Base-by-base conservation (phyloP, 371 early-diverging fungal genomes). In the Batkoa obscura region DNA sequence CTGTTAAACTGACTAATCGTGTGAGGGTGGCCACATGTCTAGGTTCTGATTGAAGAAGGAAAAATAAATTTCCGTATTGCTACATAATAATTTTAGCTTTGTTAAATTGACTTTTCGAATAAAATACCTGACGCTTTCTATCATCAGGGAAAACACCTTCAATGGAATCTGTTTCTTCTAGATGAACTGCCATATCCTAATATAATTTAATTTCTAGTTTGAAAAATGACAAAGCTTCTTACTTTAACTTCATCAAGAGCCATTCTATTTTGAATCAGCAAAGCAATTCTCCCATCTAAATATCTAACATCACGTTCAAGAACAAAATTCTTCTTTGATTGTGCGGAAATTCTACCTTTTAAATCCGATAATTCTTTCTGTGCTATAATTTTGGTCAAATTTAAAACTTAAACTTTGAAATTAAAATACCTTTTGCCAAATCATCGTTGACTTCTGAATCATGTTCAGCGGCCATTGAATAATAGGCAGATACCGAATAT, bases 291-390 rank as follows among this genome's bases (percentile, higher is more conserved):
- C 50, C 83, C 80, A 73, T 94, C 94, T 12, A 94, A 68, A 65
- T 88, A 89, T 37, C 94, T 80, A 38, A 93, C 92, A 66, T 94
- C 94, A 55, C 90, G 76, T 62, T 94, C 94, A 10, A 94, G 71
- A 35, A 88, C 70, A 70, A 93, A 94, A 72, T 94, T 94, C 67
- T 85, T 87, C 70, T 94, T 94, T 2, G 90, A 89, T 70, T 93
- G 92, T 3, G 80, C 72, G 8, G 94, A 93, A 42, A 94, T 93
- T 58, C 80, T 79, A 34, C 75, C 67, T 67, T 94, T 94, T 42
- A 93, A 66, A 50, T 94, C 91, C 45, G 88, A 72, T 52, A 94
- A 72, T 6, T 75, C 73, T 56, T 80, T 78, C 66, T 94, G 94
- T 6, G 87, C 90, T 83, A 62, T 33, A 1, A 30, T 34, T 49